Conservation (phyloP, 208 protist species). For the Trypanosomatidae sp. region DNA sequence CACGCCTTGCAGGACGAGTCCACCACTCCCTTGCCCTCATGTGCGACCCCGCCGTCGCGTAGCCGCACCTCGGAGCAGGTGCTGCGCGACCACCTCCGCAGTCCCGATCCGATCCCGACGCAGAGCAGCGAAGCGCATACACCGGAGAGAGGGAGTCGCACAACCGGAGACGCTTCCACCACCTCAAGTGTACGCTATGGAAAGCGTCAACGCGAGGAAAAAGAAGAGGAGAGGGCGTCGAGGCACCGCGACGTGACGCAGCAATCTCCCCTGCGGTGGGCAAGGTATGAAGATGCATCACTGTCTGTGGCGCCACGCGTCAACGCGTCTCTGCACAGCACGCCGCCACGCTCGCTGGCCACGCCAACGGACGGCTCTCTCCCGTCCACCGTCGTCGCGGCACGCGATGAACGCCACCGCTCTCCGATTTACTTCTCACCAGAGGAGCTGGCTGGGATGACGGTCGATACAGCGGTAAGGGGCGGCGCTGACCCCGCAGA, state of each 20-base stretch:
- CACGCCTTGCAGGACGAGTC: constrained; percentile 4
- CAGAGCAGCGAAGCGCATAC: not conserved
- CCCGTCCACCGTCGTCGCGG: constrained; percentile 13
- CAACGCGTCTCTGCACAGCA: too few species aligned
- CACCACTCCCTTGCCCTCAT: too few species aligned
- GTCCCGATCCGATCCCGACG: constrained; percentile 7
- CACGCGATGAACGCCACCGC: not conserved
- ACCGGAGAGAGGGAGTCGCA: not conserved
- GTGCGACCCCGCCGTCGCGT: constrained; percentile 3
- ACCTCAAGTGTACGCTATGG: too few species aligned
- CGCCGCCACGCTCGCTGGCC: not conserved
- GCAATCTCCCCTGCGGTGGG: too few species aligned
- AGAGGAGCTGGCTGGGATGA: constrained; percentile 12
- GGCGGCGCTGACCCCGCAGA: not conserved
- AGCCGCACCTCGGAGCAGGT: constrained; percentile 12
- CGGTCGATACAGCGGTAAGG: not conserved
- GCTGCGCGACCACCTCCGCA: constrained; percentile 13
- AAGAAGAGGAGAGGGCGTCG: too few species aligned
- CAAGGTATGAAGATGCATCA: too few species aligned
- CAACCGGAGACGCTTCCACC: too few species aligned
- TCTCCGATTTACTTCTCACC: constrained; percentile 25
- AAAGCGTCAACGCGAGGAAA: too few species aligned
- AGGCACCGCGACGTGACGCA: too few species aligned
- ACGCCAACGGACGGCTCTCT: not conserved
- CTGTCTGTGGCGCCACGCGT: too few species aligned